Evolutionary conservation across 441 rosid genomes (phyloP).

Genomic region (Jatropha multifida): DNA sequence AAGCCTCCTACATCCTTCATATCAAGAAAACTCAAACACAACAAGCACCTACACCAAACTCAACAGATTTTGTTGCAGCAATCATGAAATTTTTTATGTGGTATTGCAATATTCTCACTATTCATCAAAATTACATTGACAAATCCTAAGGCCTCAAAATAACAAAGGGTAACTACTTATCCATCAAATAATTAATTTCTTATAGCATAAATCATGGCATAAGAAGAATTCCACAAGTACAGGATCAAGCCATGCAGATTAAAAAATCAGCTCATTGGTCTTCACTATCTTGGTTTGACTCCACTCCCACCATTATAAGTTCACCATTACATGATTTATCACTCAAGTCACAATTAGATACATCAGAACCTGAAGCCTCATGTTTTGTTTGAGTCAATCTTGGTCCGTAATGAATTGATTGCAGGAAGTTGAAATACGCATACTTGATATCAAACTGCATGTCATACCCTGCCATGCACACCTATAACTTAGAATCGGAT

Average conservation of each 20-base stretch:
- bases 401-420: constrained; percentile 45
- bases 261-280: constrained; percentile 9
- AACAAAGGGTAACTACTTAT: background rate
- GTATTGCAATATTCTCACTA: background rate
- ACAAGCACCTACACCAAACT: background rate
- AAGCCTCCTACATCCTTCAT: background rate
- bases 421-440: constrained; percentile 87
- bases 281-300: constrained; percentile 18
- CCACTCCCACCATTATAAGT: constrained; percentile 5
- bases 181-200: background rate
- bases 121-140: background rate
- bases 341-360: constrained; percentile 1
- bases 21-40: too few species aligned
- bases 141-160: background rate
- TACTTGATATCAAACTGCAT: constrained; percentile 93
- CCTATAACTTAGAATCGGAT: constrained; percentile 13
- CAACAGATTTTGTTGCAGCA: background rate
- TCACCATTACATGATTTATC: constrained; percentile 9
- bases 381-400: constrained; percentile 22
- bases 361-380: constrained; percentile 29
- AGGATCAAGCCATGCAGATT: background rate
- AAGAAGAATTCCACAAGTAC: background rate
- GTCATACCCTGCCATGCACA: constrained; percentile 71
- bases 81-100: background rate
- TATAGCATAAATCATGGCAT: background rate